Evolutionary conservation across 2,329 filamentous ascomycete species (phyloP).

Genomic region (Claviceps capensis): DNA sequence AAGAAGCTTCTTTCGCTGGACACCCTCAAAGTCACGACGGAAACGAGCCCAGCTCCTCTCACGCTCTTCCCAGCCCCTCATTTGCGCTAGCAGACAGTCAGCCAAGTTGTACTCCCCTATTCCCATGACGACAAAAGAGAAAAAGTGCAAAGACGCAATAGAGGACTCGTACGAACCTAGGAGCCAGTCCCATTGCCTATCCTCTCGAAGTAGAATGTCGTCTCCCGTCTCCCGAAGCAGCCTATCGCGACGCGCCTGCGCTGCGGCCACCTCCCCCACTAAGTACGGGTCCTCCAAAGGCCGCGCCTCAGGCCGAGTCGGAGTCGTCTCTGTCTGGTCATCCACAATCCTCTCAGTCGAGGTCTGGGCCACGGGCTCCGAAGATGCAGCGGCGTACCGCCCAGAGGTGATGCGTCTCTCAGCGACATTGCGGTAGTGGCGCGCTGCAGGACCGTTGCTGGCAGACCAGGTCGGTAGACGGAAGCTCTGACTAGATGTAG

Average conservation of each 20-base stretch:
- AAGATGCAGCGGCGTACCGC: constrained; percentile 19
- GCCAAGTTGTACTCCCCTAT: background rate
- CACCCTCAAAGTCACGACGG: constrained; percentile 24
- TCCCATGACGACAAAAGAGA: background rate
- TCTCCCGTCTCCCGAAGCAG: constrained; percentile 41
- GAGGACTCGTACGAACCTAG: constrained; percentile 30
- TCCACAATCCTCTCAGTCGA: constrained; percentile 1
- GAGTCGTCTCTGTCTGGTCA: background rate
- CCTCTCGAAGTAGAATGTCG: constrained; percentile 41
- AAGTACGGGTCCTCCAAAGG: constrained; percentile 54
- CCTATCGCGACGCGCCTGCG: constrained; percentile 40
- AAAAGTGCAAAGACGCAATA: too few relatives aligned
- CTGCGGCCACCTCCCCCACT: constrained; percentile 52
- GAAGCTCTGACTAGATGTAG: constrained; percentile 37
- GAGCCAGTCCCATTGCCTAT: constrained; percentile 47
- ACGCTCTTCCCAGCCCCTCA: constrained; percentile 36
- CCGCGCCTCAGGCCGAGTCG: constrained; percentile 14
- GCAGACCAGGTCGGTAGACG: constrained; percentile 46
- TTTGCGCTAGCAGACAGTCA: constrained; percentile 27
- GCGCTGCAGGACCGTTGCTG: constrained; percentile 36
- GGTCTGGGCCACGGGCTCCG: constrained; percentile 12
- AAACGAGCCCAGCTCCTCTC: constrained; percentile 32
- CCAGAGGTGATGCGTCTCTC: constrained; percentile 42
- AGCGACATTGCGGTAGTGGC: constrained; percentile 51
- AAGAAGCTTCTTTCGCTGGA: constrained; percentile 23